Evolutionary conservation across 768 basidiomycete species (phyloP), one percentile per base, ranked within the genome.

Genomic region (Amyloporia xantha): DNA sequence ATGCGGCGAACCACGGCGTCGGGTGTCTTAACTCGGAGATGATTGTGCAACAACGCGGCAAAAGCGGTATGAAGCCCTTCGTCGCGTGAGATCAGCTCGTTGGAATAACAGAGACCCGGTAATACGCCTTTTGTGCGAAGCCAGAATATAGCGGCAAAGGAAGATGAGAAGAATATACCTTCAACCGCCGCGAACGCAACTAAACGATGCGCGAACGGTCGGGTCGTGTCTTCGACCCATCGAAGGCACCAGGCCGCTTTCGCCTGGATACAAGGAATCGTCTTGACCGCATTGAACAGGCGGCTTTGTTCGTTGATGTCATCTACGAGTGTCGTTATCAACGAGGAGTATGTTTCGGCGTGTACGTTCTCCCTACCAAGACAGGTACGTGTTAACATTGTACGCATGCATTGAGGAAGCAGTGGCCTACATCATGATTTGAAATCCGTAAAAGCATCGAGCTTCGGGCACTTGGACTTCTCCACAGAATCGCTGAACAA

Each of bases 61-160:
- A 95, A 94, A 66, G 96, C 93, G 67, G 92, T 95, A 68, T 96
- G 94, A 71, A 96, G 82, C 45, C 93, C 94, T 68, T 96, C 93
- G 57, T 96, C 94, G 26, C 93, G 82, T 48, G 88, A 90, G 69
- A 96, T 97, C 61, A 96, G 81, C 67, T 97, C 93, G 63, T 97
- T 97, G 20, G 93, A 96, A 70, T 94, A 96, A 0, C 94, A 95
- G 25, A 97, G 73, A 35, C 93, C 93, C 40, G 92, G 91, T 91
- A 95, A 92, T 11, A 96, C 73, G 15, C 93, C 93, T 21, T 93
- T 82, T 70, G 96, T 96, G 79, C 96, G 95, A 53, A 97, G 63
- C 93, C 93, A 96, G 68, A 96, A 96, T 59, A 96, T 91, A 44
- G 90, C 81, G 0, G 93, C 91, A 57, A 93, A 94, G 0, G 90